These are phyloP conservation scores for Kazachstania sp. DNA, from an alignment of 1,139 yeast species.

Conservation along the genomic window DNA sequence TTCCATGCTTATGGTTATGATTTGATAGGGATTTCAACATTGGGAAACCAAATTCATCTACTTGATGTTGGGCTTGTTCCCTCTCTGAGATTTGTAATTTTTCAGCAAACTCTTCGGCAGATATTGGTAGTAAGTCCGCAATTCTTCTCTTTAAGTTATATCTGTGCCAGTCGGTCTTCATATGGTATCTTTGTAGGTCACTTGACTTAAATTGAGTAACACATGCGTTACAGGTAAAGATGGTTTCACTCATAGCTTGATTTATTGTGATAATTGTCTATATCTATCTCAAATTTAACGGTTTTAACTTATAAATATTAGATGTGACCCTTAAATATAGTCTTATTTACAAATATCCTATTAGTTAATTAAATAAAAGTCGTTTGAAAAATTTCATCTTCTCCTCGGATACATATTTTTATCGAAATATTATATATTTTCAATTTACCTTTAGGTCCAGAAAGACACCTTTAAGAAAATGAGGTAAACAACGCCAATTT, in stretches of 20 bases:
- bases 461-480: too few relatives aligned
- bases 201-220: constrained; percentile 66
- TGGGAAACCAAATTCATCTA: constrained; percentile 63
- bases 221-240: constrained; percentile 78
- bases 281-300: too few relatives aligned
- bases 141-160: constrained; percentile 88
- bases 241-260: constrained; percentile 8
- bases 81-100: constrained; percentile 42
- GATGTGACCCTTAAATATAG: too few relatives aligned
- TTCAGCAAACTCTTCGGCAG: constrained; percentile 75
- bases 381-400: too few relatives aligned
- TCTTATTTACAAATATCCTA: too few relatives aligned
- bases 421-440: too few relatives aligned
- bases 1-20: neutral
- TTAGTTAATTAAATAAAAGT: too few relatives aligned
- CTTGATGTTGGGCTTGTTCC: constrained; percentile 37
- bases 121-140: constrained; percentile 71
- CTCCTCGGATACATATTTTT: too few relatives aligned
- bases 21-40: constrained; percentile 19
- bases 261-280: too few relatives aligned
- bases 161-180: constrained; percentile 95
- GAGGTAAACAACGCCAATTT: too few relatives aligned
- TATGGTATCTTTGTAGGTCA: constrained; percentile 76
- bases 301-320: too few relatives aligned
- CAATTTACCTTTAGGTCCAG: too few relatives aligned